These are phyloP conservation scores for Botryosphaeria dothidea DNA, from an alignment of 2,329 filamentous ascomycete species.

Conservation along the genomic window DNA sequence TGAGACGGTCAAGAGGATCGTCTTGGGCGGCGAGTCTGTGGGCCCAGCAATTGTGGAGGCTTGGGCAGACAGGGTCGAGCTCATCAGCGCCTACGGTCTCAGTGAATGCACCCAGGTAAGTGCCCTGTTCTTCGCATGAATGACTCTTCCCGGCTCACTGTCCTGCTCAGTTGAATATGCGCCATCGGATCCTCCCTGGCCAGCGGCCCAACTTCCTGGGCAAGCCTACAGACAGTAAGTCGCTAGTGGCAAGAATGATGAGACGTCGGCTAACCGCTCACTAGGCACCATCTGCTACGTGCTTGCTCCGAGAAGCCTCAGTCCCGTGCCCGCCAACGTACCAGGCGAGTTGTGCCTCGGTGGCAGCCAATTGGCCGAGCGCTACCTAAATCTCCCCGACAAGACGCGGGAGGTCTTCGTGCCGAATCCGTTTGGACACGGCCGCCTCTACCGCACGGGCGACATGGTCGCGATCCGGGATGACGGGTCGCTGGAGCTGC, in stretches of 20 bases:
- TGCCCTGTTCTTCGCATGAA: background rate
- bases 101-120: constrained; percentile 32
- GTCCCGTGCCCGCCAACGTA: constrained; percentile 17
- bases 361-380: constrained; percentile 19
- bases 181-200: background rate
- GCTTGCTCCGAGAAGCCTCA: constrained; percentile 7
- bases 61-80: constrained; percentile 37
- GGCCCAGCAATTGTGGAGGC: constrained; percentile 37
- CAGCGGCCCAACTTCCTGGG: background rate
- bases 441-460: constrained; percentile 19
- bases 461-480: constrained; percentile 11
- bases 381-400: constrained; percentile 20
- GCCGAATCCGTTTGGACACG: constrained; percentile 21
- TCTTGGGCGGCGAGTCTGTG: constrained; percentile 36
- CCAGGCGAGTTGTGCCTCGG: constrained; percentile 73
- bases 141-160: background rate
- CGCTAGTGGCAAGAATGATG: background rate
- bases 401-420: constrained; percentile 18
- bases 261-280: background rate
- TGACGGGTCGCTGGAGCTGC: constrained; percentile 16
- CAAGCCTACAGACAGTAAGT: background rate
- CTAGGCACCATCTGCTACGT: constrained; percentile 19
- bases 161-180: background rate
- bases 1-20: constrained; percentile 30
- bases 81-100: constrained; percentile 44